Conservation (phyloP, 331 rosid species). For the Rosa hybrid region DNA sequence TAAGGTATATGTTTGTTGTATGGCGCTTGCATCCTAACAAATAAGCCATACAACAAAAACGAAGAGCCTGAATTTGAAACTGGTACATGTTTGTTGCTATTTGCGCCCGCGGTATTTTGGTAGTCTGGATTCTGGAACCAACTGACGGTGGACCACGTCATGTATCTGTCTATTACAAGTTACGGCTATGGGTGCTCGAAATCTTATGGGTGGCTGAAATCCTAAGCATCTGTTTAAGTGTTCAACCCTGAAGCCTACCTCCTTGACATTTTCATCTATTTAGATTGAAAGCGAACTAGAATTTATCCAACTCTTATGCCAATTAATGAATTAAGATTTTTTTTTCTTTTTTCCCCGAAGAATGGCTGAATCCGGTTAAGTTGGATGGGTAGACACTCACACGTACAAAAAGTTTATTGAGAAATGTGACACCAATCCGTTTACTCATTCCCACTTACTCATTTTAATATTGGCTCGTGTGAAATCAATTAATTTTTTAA, state of each 20-base stretch:
- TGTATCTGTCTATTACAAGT: neutral
- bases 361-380: too few species aligned
- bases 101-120: neutral
- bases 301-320: too few species aligned
- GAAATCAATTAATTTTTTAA: too few species aligned
- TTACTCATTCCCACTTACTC: too few species aligned
- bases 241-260: neutral
- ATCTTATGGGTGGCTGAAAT: neutral
- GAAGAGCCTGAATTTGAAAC: neutral
- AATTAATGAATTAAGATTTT: too few species aligned
- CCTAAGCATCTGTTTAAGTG: too few species aligned
- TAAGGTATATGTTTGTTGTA: neutral
- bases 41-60: neutral
- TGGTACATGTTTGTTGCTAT: neutral
- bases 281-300: neutral
- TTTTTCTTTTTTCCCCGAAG: too few species aligned
- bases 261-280: neutral
- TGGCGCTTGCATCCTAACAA: neutral
- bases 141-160: neutral
- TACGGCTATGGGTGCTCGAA: neutral
- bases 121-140: neutral
- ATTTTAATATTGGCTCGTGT: too few species aligned
- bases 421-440: too few species aligned
- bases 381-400: too few species aligned
- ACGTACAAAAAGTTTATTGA: too few species aligned